Evolutionary conservation across 257 asterid genomes (phyloP), one percentile per base, ranked within the genome.

Genomic region (Solanum okadae): DNA sequence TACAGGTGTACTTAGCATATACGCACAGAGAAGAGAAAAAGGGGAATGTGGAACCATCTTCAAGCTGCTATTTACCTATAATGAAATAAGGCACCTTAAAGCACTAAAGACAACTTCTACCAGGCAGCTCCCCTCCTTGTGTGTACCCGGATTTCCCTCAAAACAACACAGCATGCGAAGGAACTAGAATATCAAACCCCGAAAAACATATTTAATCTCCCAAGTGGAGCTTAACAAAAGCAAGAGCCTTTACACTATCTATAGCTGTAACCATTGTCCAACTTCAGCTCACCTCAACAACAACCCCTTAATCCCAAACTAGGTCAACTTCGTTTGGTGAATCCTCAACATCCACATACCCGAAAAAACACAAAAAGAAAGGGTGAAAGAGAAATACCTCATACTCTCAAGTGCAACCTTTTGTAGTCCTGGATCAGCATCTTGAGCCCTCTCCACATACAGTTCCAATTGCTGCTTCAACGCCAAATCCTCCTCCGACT

Each of bases 401-500:
- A 97, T 96, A 93, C 95, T 93, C 91, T 97, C 98, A 1, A 97
- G 94, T 5, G 99, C 99, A 86, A 92, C 90, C 90, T 95, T 95
- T 94, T 96, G 99, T 90, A 97, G 84, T 34, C 96, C 99, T 29
- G 97, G 94, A 90, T 96, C 98, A 40, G 98, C 25, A 86, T 97
- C 99, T 90, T 95, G 98, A 73, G 88, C 98, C 89, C 98, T 94
- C 93, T 94, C 99, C 44, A 97, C 99, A 79, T 97, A 96, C 93
- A 97, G 63, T 93, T 96, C 98, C 92, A 97, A 78, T 83, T 97
- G 99, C 91, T 95, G 96, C 93, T 96, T 97, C 91, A 97, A 88
- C 18, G 98, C 99, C 90, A 96, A 90, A 89, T 97, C 99, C 91
- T 96, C 98, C 91, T 97, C 99, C 82, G 99, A 95, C 99, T 96